phyloP scores from a whole-genome alignment of 2,329 filamentous ascomycete species.

The Alternaria conjuncta region DNA sequence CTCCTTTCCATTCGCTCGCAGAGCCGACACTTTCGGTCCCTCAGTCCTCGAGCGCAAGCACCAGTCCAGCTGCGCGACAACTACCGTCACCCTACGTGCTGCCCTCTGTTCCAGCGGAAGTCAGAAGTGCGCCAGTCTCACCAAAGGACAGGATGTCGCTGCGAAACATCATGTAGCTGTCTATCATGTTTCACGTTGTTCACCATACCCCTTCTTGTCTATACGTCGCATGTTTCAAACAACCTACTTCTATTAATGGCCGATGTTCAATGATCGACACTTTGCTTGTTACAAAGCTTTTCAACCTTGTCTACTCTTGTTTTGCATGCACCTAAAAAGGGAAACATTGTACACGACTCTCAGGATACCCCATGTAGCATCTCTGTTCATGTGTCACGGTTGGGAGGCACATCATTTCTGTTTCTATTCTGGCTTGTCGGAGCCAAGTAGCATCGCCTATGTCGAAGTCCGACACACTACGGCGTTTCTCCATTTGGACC shows the following conservation, averaged over 20 bases:
- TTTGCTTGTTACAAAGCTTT: conserved; percentile 15
- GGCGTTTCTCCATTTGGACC: background rate
- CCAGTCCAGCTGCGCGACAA: conserved; percentile 41
- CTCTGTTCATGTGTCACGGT: conserved; percentile 3
- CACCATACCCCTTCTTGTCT: conserved; percentile 31
- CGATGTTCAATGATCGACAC: conserved; percentile 13
- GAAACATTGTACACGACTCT: conserved; percentile 15
- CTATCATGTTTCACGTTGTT: conserved; percentile 28
- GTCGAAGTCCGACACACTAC: conserved; percentile 13
- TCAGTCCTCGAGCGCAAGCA: conserved; percentile 25
- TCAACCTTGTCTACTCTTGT: conserved; percentile 7
- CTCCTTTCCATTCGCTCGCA: conserved; percentile 41
- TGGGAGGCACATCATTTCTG: background rate
- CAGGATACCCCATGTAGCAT: conserved; percentile 24
- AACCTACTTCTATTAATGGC: conserved; percentile 24
- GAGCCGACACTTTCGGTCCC: conserved; percentile 38
- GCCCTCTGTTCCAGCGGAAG: conserved; percentile 24
- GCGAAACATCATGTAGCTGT: conserved; percentile 42
- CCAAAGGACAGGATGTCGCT: conserved; percentile 45
- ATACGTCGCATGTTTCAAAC: conserved; percentile 18
- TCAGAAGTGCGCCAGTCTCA: conserved; percentile 42
- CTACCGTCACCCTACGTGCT: conserved; percentile 40
- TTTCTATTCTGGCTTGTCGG: conserved; percentile 6
- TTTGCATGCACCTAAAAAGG: conserved; percentile 17
- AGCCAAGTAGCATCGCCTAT: conserved; percentile 1